Evolutionary conservation across 1,284 basidiomycete species (phyloP).

Genomic region (Cryptococcus jaspeensis): DNA sequence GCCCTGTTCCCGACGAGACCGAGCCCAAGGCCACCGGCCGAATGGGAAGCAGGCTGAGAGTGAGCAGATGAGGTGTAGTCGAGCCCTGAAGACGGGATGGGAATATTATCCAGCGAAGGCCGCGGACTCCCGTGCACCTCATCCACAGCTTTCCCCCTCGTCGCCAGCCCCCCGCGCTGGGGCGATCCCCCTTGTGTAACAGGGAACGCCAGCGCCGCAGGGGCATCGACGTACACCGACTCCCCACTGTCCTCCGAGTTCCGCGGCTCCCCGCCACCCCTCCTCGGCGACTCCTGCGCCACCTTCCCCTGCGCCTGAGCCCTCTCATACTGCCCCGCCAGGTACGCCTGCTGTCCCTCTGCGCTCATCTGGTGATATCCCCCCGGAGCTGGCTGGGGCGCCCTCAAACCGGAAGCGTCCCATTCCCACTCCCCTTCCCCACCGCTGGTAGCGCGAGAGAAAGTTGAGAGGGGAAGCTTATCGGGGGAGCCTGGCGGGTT

Average conservation of each 20-base stretch:
- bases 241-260: neutral
- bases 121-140: no score
- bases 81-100: neutral
- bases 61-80: neutral
- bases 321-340: neutral
- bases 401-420: neutral
- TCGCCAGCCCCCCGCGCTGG: neutral
- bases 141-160: no score
- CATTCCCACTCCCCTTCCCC: neutral
- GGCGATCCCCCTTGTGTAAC: neutral
- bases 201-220: neutral
- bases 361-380: no score
- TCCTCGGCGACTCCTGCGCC: neutral
- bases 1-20: neutral
- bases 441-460: neutral
- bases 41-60: neutral
- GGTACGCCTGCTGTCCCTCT: no score
- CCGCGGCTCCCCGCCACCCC: neutral
- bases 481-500: neutral
- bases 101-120: neutral
- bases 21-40: neutral
- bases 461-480: neutral
- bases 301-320: no score
- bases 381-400: neutral
- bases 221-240: neutral